Evolutionary conservation across 192 early-diverging fungal genomes (phyloP), one percentile per base, ranked within the genome.

Genomic region (Geranomyces variabilis): DNA sequence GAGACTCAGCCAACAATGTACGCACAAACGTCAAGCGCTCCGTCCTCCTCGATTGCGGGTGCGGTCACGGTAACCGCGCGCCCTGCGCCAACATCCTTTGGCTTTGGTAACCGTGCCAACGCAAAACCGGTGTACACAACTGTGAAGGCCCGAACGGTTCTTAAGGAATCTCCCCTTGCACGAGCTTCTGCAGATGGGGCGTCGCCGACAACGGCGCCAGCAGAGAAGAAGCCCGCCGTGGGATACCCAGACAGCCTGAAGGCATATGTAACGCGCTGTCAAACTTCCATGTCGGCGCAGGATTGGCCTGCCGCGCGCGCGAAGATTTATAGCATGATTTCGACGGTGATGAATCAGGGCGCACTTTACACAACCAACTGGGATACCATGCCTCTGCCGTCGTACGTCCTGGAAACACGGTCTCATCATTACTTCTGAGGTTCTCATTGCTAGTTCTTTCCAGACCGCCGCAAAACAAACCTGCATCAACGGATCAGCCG

Each of bases 361-460:
- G 81, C 70, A 29, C 44, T 92, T 21, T 81, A 79, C 65, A 76
- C 74, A 0, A 84, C 86, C 0, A 87, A 92, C 69, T 94, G 93
- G 93, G 81, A 86, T 3, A 76, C 82, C n/a, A 84, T 89, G 82
- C 71, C 72, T 0, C 71, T 94, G 29, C 91, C 93, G 63, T 71
- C 67, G 90, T 91, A 82, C 44, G 55, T 64, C 15, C 3, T 22
- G 49, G 62, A 24, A 15, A 21, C n/a, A 53, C 7, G 15, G 31
- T n/a, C n/a, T 13, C 47, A 19, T 28, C 24, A 0, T 14, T 17
- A 43, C 29, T n/a, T 26, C n/a, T n/a, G n/a, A n/a, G n/a, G 3
- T 41, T 41, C 19, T 44, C 9, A 70, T 21, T 19, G 31, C 45
- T 60, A 13, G 2, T 17, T 49, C 21, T 47, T 3, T 28, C 14